Evolutionary conservation across 2,329 filamentous ascomycete species (phyloP).

Genomic region (Diaporthe destruens): DNA sequence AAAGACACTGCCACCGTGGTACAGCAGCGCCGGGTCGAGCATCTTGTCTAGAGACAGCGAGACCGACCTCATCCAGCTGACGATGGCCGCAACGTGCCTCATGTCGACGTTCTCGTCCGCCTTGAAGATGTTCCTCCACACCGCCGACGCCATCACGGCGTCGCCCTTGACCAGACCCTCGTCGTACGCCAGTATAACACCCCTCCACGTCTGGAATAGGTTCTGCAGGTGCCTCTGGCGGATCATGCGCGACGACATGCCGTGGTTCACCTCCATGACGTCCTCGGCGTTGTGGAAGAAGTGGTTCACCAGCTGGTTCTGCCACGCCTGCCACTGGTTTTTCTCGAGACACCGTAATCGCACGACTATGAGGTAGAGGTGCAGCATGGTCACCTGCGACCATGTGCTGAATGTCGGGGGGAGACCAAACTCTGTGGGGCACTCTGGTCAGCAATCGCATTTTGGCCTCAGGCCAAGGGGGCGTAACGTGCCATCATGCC

Average conservation of each 20-base stretch:
- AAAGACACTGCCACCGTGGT: slow-evolving; percentile 55
- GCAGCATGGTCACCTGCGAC: slow-evolving; percentile 95
- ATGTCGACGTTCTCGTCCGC: slow-evolving; percentile 67
- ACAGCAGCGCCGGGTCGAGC: slow-evolving; percentile 57
- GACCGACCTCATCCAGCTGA: slow-evolving; percentile 67
- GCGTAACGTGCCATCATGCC: slow-evolving; percentile 78
- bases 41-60: slow-evolving; percentile 63
- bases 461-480: slow-evolving; percentile 28
- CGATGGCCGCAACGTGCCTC: slow-evolving; percentile 64
- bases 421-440: slow-evolving; percentile 76
- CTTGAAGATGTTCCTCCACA: slow-evolving; percentile 96
- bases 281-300: slow-evolving; percentile 93
- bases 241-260: slow-evolving; percentile 69
- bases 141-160: slow-evolving; percentile 80
- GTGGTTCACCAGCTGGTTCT: slow-evolving; percentile 92
- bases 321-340: slow-evolving; percentile 79
- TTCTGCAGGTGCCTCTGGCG: slow-evolving; percentile 83
- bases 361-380: slow-evolving; percentile 92
- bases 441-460: slow-evolving; percentile 22
- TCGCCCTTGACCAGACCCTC: slow-evolving; percentile 84
- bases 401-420: slow-evolving; percentile 92
- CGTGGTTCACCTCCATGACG: slow-evolving; percentile 85
- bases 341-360: slow-evolving; percentile 83
- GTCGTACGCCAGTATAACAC: slow-evolving; percentile 85
- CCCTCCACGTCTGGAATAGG: slow-evolving; percentile 93